Evolutionary conservation across 2,329 filamentous ascomycete species (phyloP).

Genomic region (Madurella fahalii): DNA sequence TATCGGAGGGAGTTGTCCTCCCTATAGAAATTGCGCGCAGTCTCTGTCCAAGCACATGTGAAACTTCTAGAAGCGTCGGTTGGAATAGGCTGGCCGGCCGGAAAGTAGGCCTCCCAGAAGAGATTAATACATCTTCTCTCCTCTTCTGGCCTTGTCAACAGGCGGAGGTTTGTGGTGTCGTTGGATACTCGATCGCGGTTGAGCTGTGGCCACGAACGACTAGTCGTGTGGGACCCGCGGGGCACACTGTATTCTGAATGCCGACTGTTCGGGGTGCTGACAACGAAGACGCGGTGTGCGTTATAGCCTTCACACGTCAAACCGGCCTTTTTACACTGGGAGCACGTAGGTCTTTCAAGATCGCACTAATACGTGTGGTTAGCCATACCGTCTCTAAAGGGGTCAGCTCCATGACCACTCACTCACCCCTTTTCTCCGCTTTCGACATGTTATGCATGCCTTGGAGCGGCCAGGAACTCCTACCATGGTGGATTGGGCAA

Average conservation of each 20-base stretch:
- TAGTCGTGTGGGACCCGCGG: neutral
- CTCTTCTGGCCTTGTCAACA: conserved; percentile 3
- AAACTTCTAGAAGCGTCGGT: conserved; percentile 4
- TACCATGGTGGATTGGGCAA: conserved; percentile 1
- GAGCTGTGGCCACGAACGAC: neutral
- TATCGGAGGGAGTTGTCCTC: conserved; percentile 11
- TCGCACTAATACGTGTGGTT: conserved; percentile 1
- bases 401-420: too few relatives aligned
- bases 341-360: conserved; percentile 6
- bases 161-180: neutral
- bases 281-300: conserved; percentile 8
- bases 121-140: conserved; percentile 15
- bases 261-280: conserved; percentile 12
- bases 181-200: neutral
- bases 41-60: conserved; percentile 17
- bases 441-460: conserved; percentile 10
- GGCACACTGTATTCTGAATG: conserved; percentile 4
- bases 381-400: too few relatives aligned
- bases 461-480: conserved; percentile 16
- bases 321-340: conserved; percentile 8
- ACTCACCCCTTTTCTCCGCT: conserved; percentile 7
- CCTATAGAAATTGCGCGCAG: conserved; percentile 4
- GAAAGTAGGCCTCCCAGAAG: conserved; percentile 22
- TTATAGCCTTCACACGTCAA: conserved; percentile 9
- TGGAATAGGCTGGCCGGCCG: conserved; percentile 12